Evolutionary conservation across 2,329 filamentous ascomycete genomes (phyloP).

Genomic region (Phyllosticta citriasiana): DNA sequence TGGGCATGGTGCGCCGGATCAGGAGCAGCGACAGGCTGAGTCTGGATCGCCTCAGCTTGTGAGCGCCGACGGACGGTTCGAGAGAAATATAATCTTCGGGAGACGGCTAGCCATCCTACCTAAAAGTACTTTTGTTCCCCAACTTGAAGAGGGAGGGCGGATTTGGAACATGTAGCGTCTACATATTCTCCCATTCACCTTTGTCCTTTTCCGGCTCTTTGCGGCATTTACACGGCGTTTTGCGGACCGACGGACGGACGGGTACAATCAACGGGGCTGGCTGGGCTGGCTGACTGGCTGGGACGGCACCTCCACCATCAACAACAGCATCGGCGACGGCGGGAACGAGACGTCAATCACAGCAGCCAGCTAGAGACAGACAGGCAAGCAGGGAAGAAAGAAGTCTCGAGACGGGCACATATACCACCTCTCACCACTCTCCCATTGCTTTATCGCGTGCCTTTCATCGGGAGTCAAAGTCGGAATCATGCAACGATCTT

Average conservation of each 20-base stretch:
- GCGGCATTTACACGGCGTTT: background rate
- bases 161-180: background rate
- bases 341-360: too few species aligned
- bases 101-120: background rate
- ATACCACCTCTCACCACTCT: too few species aligned
- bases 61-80: slow-evolving; percentile 20
- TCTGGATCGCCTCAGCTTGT: slow-evolving; percentile 65
- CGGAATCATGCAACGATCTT: too few species aligned
- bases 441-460: too few species aligned
- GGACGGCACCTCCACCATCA: background rate
- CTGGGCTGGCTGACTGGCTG: background rate
- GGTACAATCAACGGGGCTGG: background rate
- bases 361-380: too few species aligned
- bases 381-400: too few species aligned
- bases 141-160: too few species aligned
- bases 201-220: background rate
- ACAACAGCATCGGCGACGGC: too few species aligned
- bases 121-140: background rate
- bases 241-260: background rate
- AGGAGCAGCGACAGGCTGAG: slow-evolving; percentile 66
- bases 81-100: background rate
- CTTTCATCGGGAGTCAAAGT: too few species aligned
- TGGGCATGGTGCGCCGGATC: slow-evolving; percentile 64
- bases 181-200: background rate
- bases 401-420: too few species aligned